These are phyloP conservation scores for Talaromyces sp. DNA, from an alignment of 2,329 filamentous ascomycete species.

Conservation along the genomic window DNA sequence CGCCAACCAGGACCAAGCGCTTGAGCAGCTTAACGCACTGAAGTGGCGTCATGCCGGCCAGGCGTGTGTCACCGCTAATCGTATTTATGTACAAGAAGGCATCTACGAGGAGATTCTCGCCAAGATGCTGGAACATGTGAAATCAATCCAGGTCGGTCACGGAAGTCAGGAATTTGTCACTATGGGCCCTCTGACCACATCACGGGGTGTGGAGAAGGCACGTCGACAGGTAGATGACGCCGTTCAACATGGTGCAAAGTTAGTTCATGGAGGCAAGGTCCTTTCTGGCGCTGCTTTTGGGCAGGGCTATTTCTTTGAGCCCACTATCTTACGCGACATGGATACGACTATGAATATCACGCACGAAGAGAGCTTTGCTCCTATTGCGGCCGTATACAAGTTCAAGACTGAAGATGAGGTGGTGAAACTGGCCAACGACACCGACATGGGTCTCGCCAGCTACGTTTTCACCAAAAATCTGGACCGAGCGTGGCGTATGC, in stretches of 20 bases:
- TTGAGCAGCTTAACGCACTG: slow-evolving; percentile 32
- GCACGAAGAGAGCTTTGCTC: slow-evolving; percentile 55
- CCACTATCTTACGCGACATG: slow-evolving; percentile 54
- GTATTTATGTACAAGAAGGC: slow-evolving; percentile 54
- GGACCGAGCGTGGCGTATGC: slow-evolving; percentile 37
- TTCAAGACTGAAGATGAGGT: slow-evolving; percentile 50
- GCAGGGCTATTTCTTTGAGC: no score
- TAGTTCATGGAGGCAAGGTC: no score
- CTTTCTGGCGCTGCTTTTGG: no score
- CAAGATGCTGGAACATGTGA: slow-evolving; percentile 15
- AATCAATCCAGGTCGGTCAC: slow-evolving; percentile 36
- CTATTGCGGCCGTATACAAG: slow-evolving; percentile 55
- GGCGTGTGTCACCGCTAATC: slow-evolving; percentile 51
- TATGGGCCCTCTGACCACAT: slow-evolving; percentile 59
- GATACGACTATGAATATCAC: slow-evolving; percentile 50
- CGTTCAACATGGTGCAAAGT: slow-evolving; percentile 15
- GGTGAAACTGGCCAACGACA: slow-evolving; percentile 38
- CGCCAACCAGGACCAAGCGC: slow-evolving; percentile 53
- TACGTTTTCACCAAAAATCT: slow-evolving; percentile 45
- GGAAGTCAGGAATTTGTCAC: slow-evolving; percentile 17
- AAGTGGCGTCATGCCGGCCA: slow-evolving; percentile 48
- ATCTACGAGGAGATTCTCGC: slow-evolving; percentile 46
- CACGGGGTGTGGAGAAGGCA: slow-evolving; percentile 56
- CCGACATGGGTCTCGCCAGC: slow-evolving; percentile 33
- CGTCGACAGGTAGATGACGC: slow-evolving; percentile 52